A percentile compares a stretch with the other conserved stretches of the same genome.
Evolutionary conservation across 768 basidiomycete species (phyloP).

Genomic region (Sporobolomyces roseus): DNA sequence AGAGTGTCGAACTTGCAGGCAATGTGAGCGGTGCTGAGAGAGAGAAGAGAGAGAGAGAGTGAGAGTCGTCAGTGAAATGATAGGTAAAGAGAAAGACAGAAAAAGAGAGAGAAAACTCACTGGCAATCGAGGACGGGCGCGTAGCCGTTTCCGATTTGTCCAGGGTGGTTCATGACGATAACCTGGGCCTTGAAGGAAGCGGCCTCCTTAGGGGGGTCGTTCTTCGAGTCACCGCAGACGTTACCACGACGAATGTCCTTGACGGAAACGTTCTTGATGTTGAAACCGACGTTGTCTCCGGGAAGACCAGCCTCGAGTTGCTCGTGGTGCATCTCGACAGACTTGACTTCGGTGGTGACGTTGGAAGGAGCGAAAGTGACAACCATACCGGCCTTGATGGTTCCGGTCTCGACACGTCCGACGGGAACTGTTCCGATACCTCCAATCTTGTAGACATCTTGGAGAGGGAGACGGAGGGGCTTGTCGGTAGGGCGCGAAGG

Average conservation of each 20-base stretch:
- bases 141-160: conserved; percentile 99
- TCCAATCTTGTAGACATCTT: conserved; percentile 99
- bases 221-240: conserved; percentile 99
- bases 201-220: conserved; percentile 99
- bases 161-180: conserved; percentile 99
- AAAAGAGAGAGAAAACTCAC: conserved; percentile 52
- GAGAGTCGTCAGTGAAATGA: background rate
- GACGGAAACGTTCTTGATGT: conserved; percentile 96
- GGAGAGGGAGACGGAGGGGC: conserved; percentile 85
- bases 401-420: conserved; percentile 99
- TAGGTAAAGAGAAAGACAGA: background rate
- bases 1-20: conserved; percentile 95
- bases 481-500: conserved; percentile 95
- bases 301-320: conserved; percentile 82
- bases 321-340: conserved; percentile 99
- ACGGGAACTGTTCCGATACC: conserved; percentile 99
- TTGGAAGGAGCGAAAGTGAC: conserved; percentile 94
- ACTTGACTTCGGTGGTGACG: conserved; percentile 99
- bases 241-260: conserved; percentile 99
- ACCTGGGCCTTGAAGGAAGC: conserved; percentile 99
- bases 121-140: conserved; percentile 99
- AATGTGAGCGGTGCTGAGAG: conserved; percentile 11
- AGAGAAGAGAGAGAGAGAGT: background rate
- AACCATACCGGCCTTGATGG: conserved; percentile 99
- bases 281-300: conserved; percentile 99